Base-by-base conservation (phyloP, 2,329 filamentous ascomycete genomes). In the Aspergillus sp. region DNA sequence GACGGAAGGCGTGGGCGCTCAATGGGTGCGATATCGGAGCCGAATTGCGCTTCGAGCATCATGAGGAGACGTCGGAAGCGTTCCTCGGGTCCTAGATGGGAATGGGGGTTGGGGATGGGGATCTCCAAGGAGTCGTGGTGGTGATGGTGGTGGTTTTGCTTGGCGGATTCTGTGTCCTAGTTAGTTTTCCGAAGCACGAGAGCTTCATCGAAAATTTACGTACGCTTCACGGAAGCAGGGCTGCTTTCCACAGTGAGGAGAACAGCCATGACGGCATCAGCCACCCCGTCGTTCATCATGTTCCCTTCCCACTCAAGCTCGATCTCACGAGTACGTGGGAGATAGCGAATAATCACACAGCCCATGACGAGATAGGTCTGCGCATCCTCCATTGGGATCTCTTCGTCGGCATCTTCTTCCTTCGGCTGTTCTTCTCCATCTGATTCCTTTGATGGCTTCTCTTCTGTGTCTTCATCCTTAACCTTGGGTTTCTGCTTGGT, bases 221-320 rank as follows among this genome's bases (percentile, higher is more conserved):
- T 79, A 89, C 91, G 89, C 74, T 94, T 95, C 47, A 99, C 93
- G 11, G 94, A 93, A 13, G 94, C 94, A 4, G 93, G 94, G 49
- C 89, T 96, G 71, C 88, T 95, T 74, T 99, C 94, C 19, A 96
- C 89, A 0, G 89, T 92, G 62, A 96, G 85, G 10, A 99, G 81
- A 2, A 97, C 91, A 1, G 91, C 91, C 80, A 97, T 90, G 50
- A 97, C 88, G 14, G 94, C 91, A 72, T 99, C 94, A n/a, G 94
- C 94, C 65, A 99, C 95, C 55, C 91, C 90, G 67, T 99, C 94
- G 70, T 97, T 99, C 66, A 97, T 87, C 77, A 96, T 89, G 69
- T 97, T 99, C 53, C 92, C 94, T 70, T 97, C 93, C 94, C 94
- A 99, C 73, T 96, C 91, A 2, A 97, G 79, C 69, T 95, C 91